phyloP scores from a whole-genome alignment of 192 early-diverging fungal genomes.

The Mortierella hygrophila region DNA sequence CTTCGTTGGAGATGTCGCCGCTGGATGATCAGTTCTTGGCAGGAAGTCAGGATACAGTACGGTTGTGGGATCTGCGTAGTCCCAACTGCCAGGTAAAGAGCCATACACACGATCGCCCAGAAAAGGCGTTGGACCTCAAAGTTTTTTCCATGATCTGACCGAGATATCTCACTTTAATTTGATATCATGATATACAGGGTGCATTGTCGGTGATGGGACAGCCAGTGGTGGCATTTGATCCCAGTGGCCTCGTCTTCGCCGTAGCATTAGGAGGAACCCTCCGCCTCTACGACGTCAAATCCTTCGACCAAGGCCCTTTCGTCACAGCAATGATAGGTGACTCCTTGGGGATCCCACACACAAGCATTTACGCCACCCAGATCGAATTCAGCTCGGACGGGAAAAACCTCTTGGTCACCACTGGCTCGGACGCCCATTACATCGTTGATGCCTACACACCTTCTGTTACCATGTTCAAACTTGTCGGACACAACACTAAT shows the following conservation, averaged over 20 bases:
- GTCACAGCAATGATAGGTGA: conserved; percentile 32
- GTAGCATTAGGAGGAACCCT: conserved; percentile 61
- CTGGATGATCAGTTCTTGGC: conserved; percentile 86
- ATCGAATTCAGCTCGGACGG: conserved; percentile 84
- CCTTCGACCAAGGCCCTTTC: conserved; percentile 70
- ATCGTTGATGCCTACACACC: conserved; percentile 78
- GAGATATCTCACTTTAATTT: not conserved
- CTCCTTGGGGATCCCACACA: conserved; percentile 5
- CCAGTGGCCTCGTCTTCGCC: conserved; percentile 83
- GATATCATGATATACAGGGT: conserved; percentile 33
- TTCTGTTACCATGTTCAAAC: conserved; percentile 49
- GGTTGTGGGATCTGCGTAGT: conserved; percentile 88
- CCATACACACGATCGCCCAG: no score
- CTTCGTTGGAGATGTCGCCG: conserved; percentile 85
- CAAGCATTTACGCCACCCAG: conserved; percentile 62
- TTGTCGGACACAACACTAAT: conserved; percentile 56
- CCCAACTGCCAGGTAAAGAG: conserved; percentile 65
- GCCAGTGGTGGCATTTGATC: conserved; percentile 82
- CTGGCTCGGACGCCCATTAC: conserved; percentile 67
- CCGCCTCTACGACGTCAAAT: conserved; percentile 80
- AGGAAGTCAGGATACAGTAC: conserved; percentile 82
- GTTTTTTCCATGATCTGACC: no score
- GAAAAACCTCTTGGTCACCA: conserved; percentile 78
- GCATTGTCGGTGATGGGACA: conserved; percentile 51
- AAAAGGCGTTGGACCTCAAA: no score